phyloP scores from a whole-genome alignment of 192 early-diverging fungal genomes.

The Backusella sp. region DNA sequence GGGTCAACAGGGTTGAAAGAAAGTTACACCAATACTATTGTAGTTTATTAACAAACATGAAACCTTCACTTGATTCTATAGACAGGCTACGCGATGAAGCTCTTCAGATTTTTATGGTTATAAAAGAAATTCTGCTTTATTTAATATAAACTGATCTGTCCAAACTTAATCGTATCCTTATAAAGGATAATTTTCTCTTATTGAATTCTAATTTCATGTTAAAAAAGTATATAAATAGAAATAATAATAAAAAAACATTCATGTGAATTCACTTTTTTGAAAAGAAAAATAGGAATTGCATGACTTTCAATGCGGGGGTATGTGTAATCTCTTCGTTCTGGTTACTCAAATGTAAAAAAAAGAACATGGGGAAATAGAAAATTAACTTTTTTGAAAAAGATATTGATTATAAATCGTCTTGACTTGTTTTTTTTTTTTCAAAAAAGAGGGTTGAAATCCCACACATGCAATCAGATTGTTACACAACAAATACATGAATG shows the following conservation, averaged over 20 bases:
- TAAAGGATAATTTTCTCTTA: constrained; percentile 6
- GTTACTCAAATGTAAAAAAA: neutral
- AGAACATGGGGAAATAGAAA: neutral
- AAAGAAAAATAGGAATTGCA: neutral
- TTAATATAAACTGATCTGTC: neutral
- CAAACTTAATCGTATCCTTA: neutral
- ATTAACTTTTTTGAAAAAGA: neutral
- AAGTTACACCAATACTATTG: neutral
- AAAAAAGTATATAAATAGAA: neutral
- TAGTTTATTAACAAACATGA: neutral
- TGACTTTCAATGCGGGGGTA: neutral
- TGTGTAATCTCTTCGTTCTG: neutral
- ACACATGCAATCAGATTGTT: neutral
- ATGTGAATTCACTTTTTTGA: neutral
- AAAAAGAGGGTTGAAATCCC: neutral
- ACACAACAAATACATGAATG: neutral
- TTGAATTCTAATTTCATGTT: neutral
- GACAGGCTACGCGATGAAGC: neutral
- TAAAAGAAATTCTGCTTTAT: neutral
- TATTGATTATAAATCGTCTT: neutral
- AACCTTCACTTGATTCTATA: neutral
- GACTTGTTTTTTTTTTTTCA: neutral
- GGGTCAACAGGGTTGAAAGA: neutral
- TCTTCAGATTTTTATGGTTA: neutral
- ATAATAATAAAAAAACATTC: neutral